Base-by-base conservation (phyloP, 225 moss, liverwort and hornwort species). In the Takakia lepidozioides region DNA sequence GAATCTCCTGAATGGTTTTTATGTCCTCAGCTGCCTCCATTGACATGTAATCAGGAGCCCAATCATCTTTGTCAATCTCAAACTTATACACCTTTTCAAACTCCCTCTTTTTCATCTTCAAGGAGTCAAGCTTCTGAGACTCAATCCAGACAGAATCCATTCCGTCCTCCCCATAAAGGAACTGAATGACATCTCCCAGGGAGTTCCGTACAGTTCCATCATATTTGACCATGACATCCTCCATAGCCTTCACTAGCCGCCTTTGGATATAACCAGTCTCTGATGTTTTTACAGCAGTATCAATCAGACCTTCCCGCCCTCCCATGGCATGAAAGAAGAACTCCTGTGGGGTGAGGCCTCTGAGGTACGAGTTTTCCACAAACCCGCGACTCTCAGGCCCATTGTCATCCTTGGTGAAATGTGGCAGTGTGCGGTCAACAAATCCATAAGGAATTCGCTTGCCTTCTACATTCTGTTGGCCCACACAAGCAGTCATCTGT, bases 111-210 rank as follows among this genome's bases (percentile, higher is more conserved):
- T 85, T 85, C 98, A 98, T 98, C 55, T 91, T 88, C 68, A 98
- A 52, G 1, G 91, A 91, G 32, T 98, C 98, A 43, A 98, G 43
- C 57, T 88, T 91, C 51, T 98, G 98, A 30, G 22, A 62, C 57
- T 98, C 98, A 38, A 98, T 98, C 98, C 98, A 98, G 21, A 98
- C 98, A 15, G 98, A 98, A 71, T 98, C 98, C 98, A 98, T 98
- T 27, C 98, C 98, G 53, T 98, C 98, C 64, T 98, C 98, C 49
- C 98, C 98, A 39, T 98, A 98, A 3, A 98, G 74, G 50, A 98
- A 98, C 68, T 98, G 98, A 27, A 98, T 98, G 29, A 98, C 98
- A 60, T 98, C 98, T 43, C 91, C 91, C 2, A 98, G 72, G 15
- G 98, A 98, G 53, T 98, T 98, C 29, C 98, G 71, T 9, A 98